Evolutionary conservation across 1,284 basidiomycete genomes (phyloP).

Genomic region (Microbotryum intermedium): DNA sequence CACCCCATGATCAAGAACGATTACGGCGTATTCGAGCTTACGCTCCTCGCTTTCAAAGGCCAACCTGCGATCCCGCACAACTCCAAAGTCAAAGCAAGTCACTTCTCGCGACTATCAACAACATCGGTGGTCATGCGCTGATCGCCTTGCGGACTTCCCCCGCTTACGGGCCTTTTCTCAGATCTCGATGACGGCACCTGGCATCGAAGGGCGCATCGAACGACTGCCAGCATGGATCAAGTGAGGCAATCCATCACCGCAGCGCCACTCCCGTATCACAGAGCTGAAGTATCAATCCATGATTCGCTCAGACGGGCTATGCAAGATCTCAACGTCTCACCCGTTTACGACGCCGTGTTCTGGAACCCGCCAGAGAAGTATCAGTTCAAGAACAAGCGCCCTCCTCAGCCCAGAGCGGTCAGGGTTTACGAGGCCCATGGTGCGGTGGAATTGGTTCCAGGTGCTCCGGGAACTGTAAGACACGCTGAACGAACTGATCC

Average conservation of each 20-base stretch:
- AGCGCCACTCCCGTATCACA: neutral
- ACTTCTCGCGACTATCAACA: conserved; percentile 11
- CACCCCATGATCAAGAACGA: conserved; percentile 76
- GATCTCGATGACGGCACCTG: conserved; percentile 71
- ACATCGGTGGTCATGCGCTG: neutral
- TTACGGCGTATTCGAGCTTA: conserved; percentile 91
- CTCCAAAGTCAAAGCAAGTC: conserved; percentile 57
- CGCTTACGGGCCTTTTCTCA: conserved; percentile 36
- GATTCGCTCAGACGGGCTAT: conserved; percentile 58
- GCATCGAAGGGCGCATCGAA: conserved; percentile 71
- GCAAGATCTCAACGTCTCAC: conserved; percentile 81
- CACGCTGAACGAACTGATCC: neutral
- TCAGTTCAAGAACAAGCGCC: conserved; percentile 69
- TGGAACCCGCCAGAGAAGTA: conserved; percentile 87
- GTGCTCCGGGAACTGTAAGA: neutral
- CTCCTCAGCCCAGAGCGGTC: conserved; percentile 58
- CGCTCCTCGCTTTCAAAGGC: conserved; percentile 62
- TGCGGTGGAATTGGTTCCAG: conserved; percentile 29
- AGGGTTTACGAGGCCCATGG: conserved; percentile 93
- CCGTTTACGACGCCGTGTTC: conserved; percentile 92
- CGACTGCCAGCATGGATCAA: conserved; percentile 87
- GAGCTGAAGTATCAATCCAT: neutral
- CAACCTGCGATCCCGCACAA: conserved; percentile 83
- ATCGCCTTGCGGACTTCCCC: too few relatives aligned
- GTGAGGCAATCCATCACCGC: conserved; percentile 15